phyloP scores from a whole-genome alignment of 371 early-diverging fungal species.

The Mortierella sp. region DNA sequence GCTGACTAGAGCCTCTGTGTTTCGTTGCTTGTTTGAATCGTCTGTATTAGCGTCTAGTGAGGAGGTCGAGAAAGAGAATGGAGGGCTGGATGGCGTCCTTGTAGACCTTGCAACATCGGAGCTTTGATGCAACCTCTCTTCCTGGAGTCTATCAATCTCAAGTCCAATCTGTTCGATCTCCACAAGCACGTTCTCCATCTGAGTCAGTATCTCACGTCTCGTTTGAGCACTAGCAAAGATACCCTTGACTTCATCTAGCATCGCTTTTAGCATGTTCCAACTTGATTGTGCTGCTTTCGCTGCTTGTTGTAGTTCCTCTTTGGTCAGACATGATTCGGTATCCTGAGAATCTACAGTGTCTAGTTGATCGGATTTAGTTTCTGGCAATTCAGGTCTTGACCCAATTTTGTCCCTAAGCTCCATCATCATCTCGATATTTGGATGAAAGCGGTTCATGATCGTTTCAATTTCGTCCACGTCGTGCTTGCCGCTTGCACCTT shows the following conservation, averaged over 20 bases:
- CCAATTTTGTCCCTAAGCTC: constrained; percentile 60
- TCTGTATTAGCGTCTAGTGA: constrained; percentile 29
- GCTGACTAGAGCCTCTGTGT: constrained; percentile 54
- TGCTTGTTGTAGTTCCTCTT: constrained; percentile 29
- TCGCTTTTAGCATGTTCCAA: constrained; percentile 49
- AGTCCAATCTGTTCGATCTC: constrained; percentile 56
- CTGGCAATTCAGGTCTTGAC: constrained; percentile 35
- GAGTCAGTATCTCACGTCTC: constrained; percentile 54
- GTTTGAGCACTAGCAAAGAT: constrained; percentile 44
- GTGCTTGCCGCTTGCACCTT: constrained; percentile 28
- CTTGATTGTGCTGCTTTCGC: constrained; percentile 32
- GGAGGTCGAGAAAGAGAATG: constrained; percentile 21
- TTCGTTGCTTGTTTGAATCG: constrained; percentile 38
- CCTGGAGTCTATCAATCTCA: constrained; percentile 50
- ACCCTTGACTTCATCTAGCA: constrained; percentile 51
- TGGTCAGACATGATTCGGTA: constrained; percentile 10
- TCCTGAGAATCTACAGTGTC: not conserved
- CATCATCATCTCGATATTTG: constrained; percentile 59
- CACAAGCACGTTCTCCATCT: constrained; percentile 54
- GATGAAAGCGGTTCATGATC: constrained; percentile 62
- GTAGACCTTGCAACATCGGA: constrained; percentile 12
- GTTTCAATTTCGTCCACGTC: constrained; percentile 60
- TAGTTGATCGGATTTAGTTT: not conserved
- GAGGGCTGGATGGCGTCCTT: constrained; percentile 24
- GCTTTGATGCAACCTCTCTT: constrained; percentile 30